Conservation (phyloP, 495 filamentous ascomycete species). For the Aspergillus sclerotiicarbonarius region DNA sequence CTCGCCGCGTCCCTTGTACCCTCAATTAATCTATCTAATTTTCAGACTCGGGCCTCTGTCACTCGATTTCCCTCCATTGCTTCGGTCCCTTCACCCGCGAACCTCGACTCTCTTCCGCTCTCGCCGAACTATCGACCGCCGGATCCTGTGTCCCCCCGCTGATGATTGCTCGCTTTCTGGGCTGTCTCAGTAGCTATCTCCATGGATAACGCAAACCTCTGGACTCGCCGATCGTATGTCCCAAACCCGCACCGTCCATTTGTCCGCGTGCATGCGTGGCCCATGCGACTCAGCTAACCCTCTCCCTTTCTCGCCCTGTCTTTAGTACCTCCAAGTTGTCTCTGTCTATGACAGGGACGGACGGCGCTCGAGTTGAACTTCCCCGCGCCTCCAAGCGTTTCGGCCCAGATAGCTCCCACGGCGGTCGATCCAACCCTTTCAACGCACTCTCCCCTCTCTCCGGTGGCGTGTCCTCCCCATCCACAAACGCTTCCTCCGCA, state of each 20-base stretch:
- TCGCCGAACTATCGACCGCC: background rate
- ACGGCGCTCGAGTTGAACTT: slow-evolving; percentile 58
- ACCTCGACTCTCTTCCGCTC: slow-evolving; percentile 9
- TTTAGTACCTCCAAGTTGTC: slow-evolving; percentile 82
- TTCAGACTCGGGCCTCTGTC: background rate
- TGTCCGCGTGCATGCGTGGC: background rate
- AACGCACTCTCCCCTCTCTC: slow-evolving; percentile 72
- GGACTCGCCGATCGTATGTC: slow-evolving; percentile 86
- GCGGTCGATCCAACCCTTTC: slow-evolving; percentile 82
- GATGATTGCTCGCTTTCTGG: slow-evolving; percentile 45
- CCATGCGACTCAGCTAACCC: background rate
- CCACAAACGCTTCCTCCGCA: slow-evolving; percentile 80
- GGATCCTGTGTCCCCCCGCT: slow-evolving; percentile 12
- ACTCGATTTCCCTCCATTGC: slow-evolving; percentile 4
- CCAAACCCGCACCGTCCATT: slow-evolving; percentile 18
- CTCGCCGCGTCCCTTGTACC: slow-evolving; percentile 8
- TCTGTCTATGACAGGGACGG: slow-evolving; percentile 68
- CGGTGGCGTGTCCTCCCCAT: slow-evolving; percentile 76
- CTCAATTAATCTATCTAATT: slow-evolving; percentile 14
- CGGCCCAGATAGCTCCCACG: slow-evolving; percentile 74
- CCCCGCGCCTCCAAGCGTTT: slow-evolving; percentile 73
- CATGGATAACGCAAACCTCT: slow-evolving; percentile 73
- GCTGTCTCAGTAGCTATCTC: slow-evolving; percentile 39
- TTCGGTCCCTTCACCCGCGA: slow-evolving; percentile 3
- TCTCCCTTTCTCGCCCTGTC: slow-evolving; percentile 14